Evolutionary conservation across 2,329 filamentous ascomycete species (phyloP).

Genomic region (Fusarium graminum): DNA sequence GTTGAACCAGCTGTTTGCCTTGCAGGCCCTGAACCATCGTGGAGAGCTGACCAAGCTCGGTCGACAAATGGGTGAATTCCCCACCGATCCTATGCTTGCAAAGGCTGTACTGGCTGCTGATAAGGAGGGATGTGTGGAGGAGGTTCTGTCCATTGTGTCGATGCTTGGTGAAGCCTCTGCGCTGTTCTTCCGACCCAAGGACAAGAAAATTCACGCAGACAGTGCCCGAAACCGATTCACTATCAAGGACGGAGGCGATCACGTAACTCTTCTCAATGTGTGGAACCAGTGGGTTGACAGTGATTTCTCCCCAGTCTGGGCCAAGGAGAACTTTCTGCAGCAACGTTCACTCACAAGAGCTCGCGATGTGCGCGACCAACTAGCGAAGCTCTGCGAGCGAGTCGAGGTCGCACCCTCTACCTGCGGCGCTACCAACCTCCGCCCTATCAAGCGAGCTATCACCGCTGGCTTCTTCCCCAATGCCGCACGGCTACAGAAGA

Average conservation of each 20-base stretch:
- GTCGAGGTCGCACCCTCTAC: constrained; percentile 84
- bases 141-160: constrained; percentile 91
- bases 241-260: constrained; percentile 90
- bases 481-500: constrained; percentile 83
- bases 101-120: constrained; percentile 90
- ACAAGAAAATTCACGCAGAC: constrained; percentile 97
- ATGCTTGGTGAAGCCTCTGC: constrained; percentile 92
- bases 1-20: constrained; percentile 89
- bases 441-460: constrained; percentile 86
- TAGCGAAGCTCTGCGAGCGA: constrained; percentile 91
- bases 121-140: constrained; percentile 91
- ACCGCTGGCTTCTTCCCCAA: constrained; percentile 96
- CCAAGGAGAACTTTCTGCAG: constrained; percentile 93
- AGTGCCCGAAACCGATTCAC: constrained; percentile 90
- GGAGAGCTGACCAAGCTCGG: constrained; percentile 92
- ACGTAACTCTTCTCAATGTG: constrained; percentile 88
- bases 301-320: constrained; percentile 89
- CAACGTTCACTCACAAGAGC: constrained; percentile 90
- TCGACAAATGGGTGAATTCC: constrained; percentile 95
- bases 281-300: constrained; percentile 96
- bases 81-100: constrained; percentile 90
- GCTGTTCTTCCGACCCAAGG: constrained; percentile 94
- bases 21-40: constrained; percentile 88
- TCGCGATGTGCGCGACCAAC: constrained; percentile 91
- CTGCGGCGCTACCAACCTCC: constrained; percentile 76